phyloP scores from a whole-genome alignment of 163 green algal species.

The Chlamydomonas reinhardtii region DNA sequence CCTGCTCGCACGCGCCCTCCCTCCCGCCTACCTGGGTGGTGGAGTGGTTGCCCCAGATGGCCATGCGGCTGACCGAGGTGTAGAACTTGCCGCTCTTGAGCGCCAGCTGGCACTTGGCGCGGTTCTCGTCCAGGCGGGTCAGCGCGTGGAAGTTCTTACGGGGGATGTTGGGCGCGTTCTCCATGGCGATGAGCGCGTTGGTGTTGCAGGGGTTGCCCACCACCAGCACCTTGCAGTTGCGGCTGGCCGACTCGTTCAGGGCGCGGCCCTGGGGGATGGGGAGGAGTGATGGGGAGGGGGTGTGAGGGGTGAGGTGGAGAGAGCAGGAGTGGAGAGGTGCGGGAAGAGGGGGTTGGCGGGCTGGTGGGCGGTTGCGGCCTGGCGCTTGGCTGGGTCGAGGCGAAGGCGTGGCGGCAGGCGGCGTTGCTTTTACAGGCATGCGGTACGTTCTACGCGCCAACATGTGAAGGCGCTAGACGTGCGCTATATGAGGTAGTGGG shows the following conservation, averaged over 20 bases:
- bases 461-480: too few species aligned
- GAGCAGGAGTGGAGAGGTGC: too few species aligned
- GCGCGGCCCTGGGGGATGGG: constrained; percentile 75
- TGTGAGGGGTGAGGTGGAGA: too few species aligned
- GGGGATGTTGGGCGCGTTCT: constrained; percentile 75
- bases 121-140: constrained; percentile 95
- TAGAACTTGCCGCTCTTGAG: constrained; percentile 92
- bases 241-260: constrained; percentile 86
- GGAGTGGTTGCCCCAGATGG: constrained; percentile 95
- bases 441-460: too few species aligned
- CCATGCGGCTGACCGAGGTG: constrained; percentile 84
- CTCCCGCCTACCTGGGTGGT: constrained; percentile 79
- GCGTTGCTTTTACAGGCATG: too few species aligned
- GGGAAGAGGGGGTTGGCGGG: too few species aligned
- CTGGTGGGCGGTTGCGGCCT: too few species aligned
- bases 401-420: too few species aligned
- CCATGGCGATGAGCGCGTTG: constrained; percentile 89
- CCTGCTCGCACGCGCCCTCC: too few species aligned
- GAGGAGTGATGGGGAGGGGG: too few species aligned
- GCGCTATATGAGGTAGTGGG: too few species aligned
- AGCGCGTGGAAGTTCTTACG: constrained; percentile 82
- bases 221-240: constrained; percentile 91
- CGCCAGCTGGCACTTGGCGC: constrained; percentile 93
- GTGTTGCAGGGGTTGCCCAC: constrained; percentile 98
- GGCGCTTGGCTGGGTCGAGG: too few species aligned